These are phyloP conservation scores for Geranomyces michiganensis DNA, from an alignment of 192 early-diverging fungal species.

Conservation along the genomic window DNA sequence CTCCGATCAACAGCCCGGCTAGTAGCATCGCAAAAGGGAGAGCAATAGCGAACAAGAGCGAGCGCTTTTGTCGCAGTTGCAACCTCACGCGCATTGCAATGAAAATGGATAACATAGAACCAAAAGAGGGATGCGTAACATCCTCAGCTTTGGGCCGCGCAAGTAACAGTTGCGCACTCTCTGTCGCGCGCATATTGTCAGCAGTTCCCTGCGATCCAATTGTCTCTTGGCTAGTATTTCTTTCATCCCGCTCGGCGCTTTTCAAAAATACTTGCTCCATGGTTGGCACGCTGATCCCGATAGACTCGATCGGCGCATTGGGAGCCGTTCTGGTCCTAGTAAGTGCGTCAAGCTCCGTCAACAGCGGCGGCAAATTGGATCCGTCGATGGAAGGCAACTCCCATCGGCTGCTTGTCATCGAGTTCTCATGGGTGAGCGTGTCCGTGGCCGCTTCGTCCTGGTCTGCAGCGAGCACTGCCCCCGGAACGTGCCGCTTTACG, in stretches of 20 bases:
- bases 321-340: not conserved
- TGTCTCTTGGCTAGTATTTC: slow-evolving; percentile 30
- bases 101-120: slow-evolving; percentile 7
- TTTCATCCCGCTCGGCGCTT: slow-evolving; percentile 36
- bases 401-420: slow-evolving; percentile 38
- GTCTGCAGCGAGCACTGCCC: slow-evolving; percentile 46
- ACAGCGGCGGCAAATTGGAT: slow-evolving; percentile 48
- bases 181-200: too few relatives aligned
- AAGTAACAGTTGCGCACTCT: too few relatives aligned
- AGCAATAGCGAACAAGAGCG: slow-evolving; percentile 36
- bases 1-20: not conserved
- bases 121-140: slow-evolving; percentile 2
- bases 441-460: slow-evolving; percentile 15
- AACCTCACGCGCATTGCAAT: slow-evolving; percentile 31
- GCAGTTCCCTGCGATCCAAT: not conserved
- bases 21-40: slow-evolving; percentile 34
- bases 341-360: slow-evolving; percentile 52
- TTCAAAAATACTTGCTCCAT: slow-evolving; percentile 68
- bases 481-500: slow-evolving; percentile 45
- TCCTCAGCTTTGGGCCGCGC: not conserved
- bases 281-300: slow-evolving; percentile 61
- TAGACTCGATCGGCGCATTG: slow-evolving; percentile 42
- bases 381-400: slow-evolving; percentile 50
- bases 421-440: slow-evolving; percentile 24
- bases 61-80: slow-evolving; percentile 34